These are phyloP conservation scores for Biscutella auriculata DNA, from an alignment of 441 rosid species.

Conservation along the genomic window DNA sequence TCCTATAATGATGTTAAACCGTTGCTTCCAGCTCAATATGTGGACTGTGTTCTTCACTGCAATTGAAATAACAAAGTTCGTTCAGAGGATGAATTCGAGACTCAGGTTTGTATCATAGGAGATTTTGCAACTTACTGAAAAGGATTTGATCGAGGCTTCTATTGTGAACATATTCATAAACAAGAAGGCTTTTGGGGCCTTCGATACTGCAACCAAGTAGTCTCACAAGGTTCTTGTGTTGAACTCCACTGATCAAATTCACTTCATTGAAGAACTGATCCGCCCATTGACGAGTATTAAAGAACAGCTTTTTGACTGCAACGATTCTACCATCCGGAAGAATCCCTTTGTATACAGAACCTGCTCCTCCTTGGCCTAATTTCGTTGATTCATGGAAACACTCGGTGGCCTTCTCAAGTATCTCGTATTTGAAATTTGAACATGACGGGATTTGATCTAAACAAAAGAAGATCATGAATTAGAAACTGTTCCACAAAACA, in stretches of 20 bases:
- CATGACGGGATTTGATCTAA: constrained; percentile 20
- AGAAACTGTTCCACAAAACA: neutral
- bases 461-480: neutral
- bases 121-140: constrained; percentile 29
- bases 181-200: constrained; percentile 69
- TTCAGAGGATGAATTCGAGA: neutral
- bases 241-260: constrained; percentile 44
- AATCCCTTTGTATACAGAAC: constrained; percentile 54
- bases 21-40: constrained; percentile 45
- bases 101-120: neutral
- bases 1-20: constrained; percentile 43
- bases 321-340: constrained; percentile 48
- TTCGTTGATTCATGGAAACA: constrained; percentile 39
- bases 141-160: constrained; percentile 58
- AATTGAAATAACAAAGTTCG: neutral
- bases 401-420: constrained; percentile 44
- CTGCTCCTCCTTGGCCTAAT: constrained; percentile 69
- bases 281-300: constrained; percentile 54
- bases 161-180: constrained; percentile 63
- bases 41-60: constrained; percentile 34
- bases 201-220: constrained; percentile 73
- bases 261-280: constrained; percentile 76
- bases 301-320: constrained; percentile 56
- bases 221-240: constrained; percentile 54
- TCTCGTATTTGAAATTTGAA: constrained; percentile 43